Evolutionary conservation across 768 basidiomycete genomes (phyloP).

Genomic region (Amanita inopinata): DNA sequence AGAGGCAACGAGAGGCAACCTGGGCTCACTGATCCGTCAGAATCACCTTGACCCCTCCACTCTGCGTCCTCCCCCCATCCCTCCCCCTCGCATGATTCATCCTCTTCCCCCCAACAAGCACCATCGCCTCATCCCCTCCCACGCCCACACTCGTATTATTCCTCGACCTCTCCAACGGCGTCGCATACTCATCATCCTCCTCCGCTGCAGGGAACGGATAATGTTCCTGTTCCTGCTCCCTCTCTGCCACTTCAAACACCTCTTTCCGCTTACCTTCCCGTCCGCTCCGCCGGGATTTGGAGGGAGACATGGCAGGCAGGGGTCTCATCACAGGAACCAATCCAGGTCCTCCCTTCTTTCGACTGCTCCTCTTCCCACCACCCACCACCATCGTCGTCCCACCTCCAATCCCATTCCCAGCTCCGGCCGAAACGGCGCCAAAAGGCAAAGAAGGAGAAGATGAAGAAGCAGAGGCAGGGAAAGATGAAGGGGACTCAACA

Average conservation of each 20-base stretch:
- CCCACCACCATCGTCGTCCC: background rate
- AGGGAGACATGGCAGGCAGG: constrained; percentile 16
- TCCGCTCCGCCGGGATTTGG: background rate
- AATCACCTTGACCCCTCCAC: constrained; percentile 75
- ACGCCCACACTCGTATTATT: constrained; percentile 10
- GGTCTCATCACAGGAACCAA: constrained; percentile 33
- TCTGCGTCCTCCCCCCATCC: constrained; percentile 78
- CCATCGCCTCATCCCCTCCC: constrained; percentile 11
- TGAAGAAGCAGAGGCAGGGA: constrained; percentile 4
- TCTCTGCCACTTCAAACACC: background rate
- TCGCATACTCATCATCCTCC: constrained; percentile 20
- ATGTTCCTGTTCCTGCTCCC: constrained; percentile 25
- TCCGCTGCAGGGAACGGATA: constrained; percentile 59
- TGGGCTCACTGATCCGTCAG: constrained; percentile 31
- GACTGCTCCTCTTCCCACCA: constrained; percentile 22
- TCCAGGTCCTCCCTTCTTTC: constrained; percentile 32
- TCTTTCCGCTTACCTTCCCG: background rate
- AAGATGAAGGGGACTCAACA: constrained; percentile 9
- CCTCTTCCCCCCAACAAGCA: constrained; percentile 22
- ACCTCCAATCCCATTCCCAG: background rate
- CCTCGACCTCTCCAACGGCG: constrained; percentile 15
- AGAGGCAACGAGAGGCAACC: too few species aligned
- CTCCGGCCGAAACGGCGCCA: constrained; percentile 14
- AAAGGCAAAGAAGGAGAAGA: constrained; percentile 1
- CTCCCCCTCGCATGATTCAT: constrained; percentile 70